These are phyloP conservation scores for Closterium sp. DNA, from an alignment of 139 green algal species.

Conservation along the genomic window DNA sequence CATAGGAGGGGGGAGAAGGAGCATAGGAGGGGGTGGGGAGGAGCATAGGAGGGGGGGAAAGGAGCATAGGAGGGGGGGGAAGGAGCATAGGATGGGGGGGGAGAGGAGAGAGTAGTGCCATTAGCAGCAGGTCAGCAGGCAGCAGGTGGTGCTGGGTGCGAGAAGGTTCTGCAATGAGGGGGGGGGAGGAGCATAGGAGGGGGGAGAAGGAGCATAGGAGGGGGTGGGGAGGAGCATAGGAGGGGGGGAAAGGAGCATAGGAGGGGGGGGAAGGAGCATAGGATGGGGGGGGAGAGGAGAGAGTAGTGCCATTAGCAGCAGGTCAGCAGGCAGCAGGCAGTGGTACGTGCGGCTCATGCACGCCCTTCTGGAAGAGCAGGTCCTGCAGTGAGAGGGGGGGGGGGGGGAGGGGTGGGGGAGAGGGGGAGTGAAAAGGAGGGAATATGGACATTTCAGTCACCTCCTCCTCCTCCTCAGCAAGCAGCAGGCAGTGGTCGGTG, in stretches of 20 bases:
- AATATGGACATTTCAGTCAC: too few species aligned
- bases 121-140: conserved; percentile 30
- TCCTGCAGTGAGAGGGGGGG: conserved; percentile 19
- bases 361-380: conserved; percentile 44
- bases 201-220: background rate
- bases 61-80: too few species aligned
- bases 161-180: background rate
- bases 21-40: background rate
- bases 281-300: too few species aligned
- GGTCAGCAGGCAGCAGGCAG: background rate
- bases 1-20: background rate
- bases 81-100: too few species aligned
- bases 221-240: too few species aligned
- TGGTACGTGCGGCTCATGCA: conserved; percentile 8
- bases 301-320: background rate
- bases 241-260: background rate
- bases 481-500: too few species aligned
- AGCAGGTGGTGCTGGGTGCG: conserved; percentile 58
- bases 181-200: too few species aligned
- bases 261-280: background rate
- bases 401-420: background rate
- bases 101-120: too few species aligned
- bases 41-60: background rate
- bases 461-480: too few species aligned
- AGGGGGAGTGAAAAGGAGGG: background rate